Evolutionary conservation across 2,329 filamentous ascomycete genomes (phyloP).

Genomic region (Botrytis pseudocinerea): DNA sequence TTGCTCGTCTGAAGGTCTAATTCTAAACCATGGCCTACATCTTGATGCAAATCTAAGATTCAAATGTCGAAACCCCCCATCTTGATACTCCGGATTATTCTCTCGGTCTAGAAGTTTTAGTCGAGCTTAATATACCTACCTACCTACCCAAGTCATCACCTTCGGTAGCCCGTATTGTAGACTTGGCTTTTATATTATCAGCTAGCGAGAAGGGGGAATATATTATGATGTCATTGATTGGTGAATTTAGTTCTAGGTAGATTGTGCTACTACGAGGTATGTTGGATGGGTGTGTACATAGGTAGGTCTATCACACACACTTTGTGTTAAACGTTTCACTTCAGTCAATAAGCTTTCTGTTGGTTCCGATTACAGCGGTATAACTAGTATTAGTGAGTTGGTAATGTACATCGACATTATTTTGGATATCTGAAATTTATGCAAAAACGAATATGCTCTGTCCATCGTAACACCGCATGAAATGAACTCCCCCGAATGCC

Average conservation of each 20-base stretch:
- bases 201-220: not conserved
- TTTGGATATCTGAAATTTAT: slow-evolving; percentile 4
- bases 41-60: no score
- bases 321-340: no score
- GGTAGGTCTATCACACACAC: no score
- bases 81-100: no score
- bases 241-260: not conserved
- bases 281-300: no score
- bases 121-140: no score
- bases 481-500: slow-evolving; percentile 8
- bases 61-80: no score
- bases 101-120: no score
- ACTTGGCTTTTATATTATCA: not conserved
- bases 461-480: not conserved
- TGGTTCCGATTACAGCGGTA: no score
- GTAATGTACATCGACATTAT: not conserved
- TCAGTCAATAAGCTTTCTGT: no score
- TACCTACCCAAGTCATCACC: no score
- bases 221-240: not conserved
- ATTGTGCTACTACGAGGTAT: not conserved
- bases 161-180: not conserved
- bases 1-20: not conserved
- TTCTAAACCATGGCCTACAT: not conserved
- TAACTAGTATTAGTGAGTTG: not conserved
- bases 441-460: not conserved